Evolutionary conservation across 2,329 filamentous ascomycete species (phyloP).

Genomic region (Teratosphaeria nubilosa): DNA sequence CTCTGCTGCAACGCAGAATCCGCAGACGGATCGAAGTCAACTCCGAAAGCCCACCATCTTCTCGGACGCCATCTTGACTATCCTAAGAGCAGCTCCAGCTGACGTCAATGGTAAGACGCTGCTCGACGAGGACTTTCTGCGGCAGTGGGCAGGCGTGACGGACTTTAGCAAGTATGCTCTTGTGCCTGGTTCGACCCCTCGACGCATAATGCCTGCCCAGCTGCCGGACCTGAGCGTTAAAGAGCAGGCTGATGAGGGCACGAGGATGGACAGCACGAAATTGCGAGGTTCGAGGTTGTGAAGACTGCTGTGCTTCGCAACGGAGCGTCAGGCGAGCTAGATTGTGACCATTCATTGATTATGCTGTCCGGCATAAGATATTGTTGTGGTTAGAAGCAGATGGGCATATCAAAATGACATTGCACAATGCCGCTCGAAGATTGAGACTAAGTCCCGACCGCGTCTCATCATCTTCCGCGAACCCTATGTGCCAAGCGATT

Average conservation of each 20-base stretch:
- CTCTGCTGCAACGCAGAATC: conserved; percentile 58
- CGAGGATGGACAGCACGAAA: conserved; percentile 55
- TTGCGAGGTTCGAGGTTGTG: conserved; percentile 14
- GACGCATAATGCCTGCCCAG: conserved; percentile 66
- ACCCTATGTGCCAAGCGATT: too few species aligned
- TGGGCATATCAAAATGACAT: too few species aligned
- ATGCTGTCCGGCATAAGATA: too few species aligned
- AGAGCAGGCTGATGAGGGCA: conserved; percentile 74
- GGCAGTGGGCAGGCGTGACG: conserved; percentile 49
- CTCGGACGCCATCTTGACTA: conserved; percentile 66
- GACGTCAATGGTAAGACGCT: conserved; percentile 61
- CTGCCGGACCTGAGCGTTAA: conserved; percentile 62
- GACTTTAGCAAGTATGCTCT: conserved; percentile 67
- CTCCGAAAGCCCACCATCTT: conserved; percentile 51
- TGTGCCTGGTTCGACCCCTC: conserved; percentile 51
- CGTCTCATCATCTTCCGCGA: too few species aligned
- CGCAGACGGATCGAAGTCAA: conserved; percentile 12
- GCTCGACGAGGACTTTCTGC: conserved; percentile 73
- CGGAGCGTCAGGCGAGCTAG: too few species aligned
- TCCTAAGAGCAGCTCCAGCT: conserved; percentile 50
- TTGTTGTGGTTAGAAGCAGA: too few species aligned
- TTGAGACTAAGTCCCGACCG: too few species aligned
- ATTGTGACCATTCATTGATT: too few species aligned
- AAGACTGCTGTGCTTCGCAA: neutral
- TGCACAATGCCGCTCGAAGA: too few species aligned